Base-by-base conservation (phyloP, 805 yeast species). In the Nakazawaea ishiwadae region DNA sequence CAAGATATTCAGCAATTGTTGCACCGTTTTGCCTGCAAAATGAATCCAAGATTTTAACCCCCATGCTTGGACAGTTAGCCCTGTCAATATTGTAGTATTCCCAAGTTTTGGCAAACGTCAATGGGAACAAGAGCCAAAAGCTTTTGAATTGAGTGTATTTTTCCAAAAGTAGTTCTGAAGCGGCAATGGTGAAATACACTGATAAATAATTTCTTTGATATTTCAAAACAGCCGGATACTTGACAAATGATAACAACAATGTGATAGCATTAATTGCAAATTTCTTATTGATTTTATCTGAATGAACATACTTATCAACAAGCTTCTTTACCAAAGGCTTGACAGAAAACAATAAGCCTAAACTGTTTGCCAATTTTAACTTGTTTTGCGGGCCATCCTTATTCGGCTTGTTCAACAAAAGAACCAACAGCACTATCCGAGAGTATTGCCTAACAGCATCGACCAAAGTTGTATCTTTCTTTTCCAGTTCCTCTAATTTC, bases 51-150 rank as follows among this genome's bases (percentile, higher is more conserved):
- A 16, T 14, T 11, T 30, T 26, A 11, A 20, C 18, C 14, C 31
- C 27, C 5, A 16, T 14, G 7, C 27, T 36, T 9, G 44, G 44
- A 20, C 44, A 37, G 27, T 37, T 16, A 3, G 17, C 35, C 7
- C 4, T 24, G 24, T 36, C 31, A 2, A 17, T 9, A 15, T 20
- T 20, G 16, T 42, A 42, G n/a, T 16, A 36, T 26, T 42, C 30
- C 44, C 44, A 42, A 5, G 31, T 32, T 24, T 42, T 42, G 5
- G 44, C 44, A 42, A 42, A 42, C 5, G 44, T 31, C n/a, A 32
- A 17, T 11, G 44, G 44, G 26, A 42, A 42, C 26, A 42, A 32
- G n/a, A 32, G 4, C 44, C 44, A 42, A 11, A 15, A 42, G 11
- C 32, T 26, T 9, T 18, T 20, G 17, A 31, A 10, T 20, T n/a